Conservation (phyloP, 2,329 filamentous ascomycete genomes). For the Aspergillus candidus region DNA sequence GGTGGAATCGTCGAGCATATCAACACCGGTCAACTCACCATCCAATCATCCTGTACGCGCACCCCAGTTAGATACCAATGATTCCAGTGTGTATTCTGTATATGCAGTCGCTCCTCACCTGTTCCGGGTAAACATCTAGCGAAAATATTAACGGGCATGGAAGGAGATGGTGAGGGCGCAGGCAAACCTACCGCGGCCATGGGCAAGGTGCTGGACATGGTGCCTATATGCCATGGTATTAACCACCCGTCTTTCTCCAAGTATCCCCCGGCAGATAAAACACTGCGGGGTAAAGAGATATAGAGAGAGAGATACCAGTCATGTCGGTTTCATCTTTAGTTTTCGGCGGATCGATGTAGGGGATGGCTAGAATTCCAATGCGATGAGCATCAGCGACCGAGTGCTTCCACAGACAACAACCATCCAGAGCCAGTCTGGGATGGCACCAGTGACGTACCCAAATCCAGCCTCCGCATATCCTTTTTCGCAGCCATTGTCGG, state of each 20-base stretch:
- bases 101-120: slow-evolving; percentile 48
- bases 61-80: slow-evolving; percentile 12
- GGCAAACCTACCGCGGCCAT: slow-evolving; percentile 69
- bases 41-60: slow-evolving; percentile 52
- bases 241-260: slow-evolving; percentile 6
- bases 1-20: not conserved
- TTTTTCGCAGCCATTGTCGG: slow-evolving; percentile 60
- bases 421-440: not conserved
- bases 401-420: no score
- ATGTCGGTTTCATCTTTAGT: slow-evolving; percentile 63
- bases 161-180: slow-evolving; percentile 6
- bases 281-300: no score
- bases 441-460: slow-evolving; percentile 51
- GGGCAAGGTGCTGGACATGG: slow-evolving; percentile 71
- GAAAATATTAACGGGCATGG: slow-evolving; percentile 14
- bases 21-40: slow-evolving; percentile 41
- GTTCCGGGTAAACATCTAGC: slow-evolving; percentile 80
- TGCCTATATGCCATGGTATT: slow-evolving; percentile 38
- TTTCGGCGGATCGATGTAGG: slow-evolving; percentile 70
- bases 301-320: slow-evolving; percentile 48
- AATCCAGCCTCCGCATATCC: slow-evolving; percentile 68
- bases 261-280: no score
- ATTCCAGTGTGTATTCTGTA: not conserved
- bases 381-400: slow-evolving; percentile 10
- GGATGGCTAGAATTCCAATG: slow-evolving; percentile 59